Conservation (phyloP, 106 monocot species). For the Amphibolis antarctica region DNA sequence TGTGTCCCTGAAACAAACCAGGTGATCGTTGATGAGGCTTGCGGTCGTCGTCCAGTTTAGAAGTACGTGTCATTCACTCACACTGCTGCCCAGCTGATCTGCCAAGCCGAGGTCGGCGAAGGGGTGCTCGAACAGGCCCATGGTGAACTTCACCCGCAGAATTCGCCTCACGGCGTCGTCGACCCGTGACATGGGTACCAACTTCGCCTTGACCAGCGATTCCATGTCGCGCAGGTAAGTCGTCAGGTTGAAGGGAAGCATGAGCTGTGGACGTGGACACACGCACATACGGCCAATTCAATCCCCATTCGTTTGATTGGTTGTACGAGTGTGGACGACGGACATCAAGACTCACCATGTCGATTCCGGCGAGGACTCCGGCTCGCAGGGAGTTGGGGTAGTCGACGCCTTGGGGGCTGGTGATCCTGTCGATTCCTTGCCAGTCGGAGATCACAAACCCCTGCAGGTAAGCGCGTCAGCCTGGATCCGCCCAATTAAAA, state of each 20-base stretch:
- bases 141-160: slow-evolving; percentile 49
- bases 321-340: too few species aligned
- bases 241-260: slow-evolving; percentile 41
- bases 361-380: slow-evolving; percentile 8
- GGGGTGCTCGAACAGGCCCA: slow-evolving; percentile 65
- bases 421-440: slow-evolving; percentile 17
- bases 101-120: slow-evolving; percentile 29
- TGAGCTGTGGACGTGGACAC: too few species aligned
- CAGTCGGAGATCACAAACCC: slow-evolving; percentile 22
- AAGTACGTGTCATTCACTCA: neutral
- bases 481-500: too few species aligned
- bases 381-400: slow-evolving; percentile 14
- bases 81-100: slow-evolving; percentile 47
- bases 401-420: slow-evolving; percentile 3
- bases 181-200: slow-evolving; percentile 42
- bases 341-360: slow-evolving; percentile 9
- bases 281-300: too few species aligned
- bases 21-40: neutral
- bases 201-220: slow-evolving; percentile 20
- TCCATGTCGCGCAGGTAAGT: slow-evolving; percentile 29
- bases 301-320: too few species aligned
- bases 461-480: slow-evolving; percentile 8
- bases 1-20: slow-evolving; percentile 5
- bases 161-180: slow-evolving; percentile 57
- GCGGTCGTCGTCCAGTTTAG: neutral